Evolutionary conservation across 2,329 filamentous ascomycete species (phyloP), one percentile per base, ranked within the genome.

Genomic region (Colletotrichum sp.): DNA sequence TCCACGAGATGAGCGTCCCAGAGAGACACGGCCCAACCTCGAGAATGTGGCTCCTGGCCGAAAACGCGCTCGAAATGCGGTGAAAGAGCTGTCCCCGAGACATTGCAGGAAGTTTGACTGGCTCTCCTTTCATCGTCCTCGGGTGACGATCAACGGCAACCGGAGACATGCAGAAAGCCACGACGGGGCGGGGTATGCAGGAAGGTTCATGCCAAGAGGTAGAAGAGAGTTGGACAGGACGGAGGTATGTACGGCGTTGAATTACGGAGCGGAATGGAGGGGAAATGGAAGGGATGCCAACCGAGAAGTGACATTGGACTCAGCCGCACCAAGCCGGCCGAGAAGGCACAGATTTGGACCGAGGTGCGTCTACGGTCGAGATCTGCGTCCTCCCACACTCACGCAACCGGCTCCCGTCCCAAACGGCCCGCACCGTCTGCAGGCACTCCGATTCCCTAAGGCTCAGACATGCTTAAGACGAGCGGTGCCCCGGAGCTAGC

Each of bases 401-500:
- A 66, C 62, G 32, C 32, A 62, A 55, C 30, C 63, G 26, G 63
- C 28, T 52, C 62, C 4, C 39, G 39, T 49, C 39, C 39, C 39
- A 55, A 65, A 52, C 67, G 59, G 72, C 39, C 72, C 72, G 72
- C 67, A 60, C 72, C 72, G 67, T 32, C 66, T 71, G 59, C 67
- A 66, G 63, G 34, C 39, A 49, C 39, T 26, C 16, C 32, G 30
- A 28, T 10, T 15, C 30, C 60, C 60, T 36, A 64, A 44, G 60
- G 32, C 60, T 34, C 13, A 64, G 60, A 64, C 60, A 64, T 36
- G 55, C 55, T 59, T 49, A 49, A 34, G 60, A 6, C 0, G 21
- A 36, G 12, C 15, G 12, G 8, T 21, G 32, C 16, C 13, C 18
- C 60, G 24, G 16, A 64, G 30, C 60, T 64, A 36, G n/a, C 30